phyloP scores from a whole-genome alignment of 2,329 filamentous ascomycete genomes.

The Aspergillus ochraceoroseus region DNA sequence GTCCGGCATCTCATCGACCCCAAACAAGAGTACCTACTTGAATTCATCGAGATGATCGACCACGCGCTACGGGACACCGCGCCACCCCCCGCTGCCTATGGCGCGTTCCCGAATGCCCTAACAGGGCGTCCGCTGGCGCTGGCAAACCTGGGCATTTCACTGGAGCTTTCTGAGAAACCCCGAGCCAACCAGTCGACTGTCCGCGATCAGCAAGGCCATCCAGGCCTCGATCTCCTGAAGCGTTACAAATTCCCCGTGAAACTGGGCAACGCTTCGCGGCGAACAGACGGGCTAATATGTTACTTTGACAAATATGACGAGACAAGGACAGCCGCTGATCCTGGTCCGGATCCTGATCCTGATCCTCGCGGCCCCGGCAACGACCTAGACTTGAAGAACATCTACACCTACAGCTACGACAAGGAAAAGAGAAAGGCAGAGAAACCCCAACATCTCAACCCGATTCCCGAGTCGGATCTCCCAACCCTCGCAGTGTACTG shows the following conservation, averaged over 20 bases:
- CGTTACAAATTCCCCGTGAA: conserved; percentile 1
- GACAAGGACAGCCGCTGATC: background rate
- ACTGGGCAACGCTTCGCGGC: background rate
- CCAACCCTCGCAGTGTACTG: background rate
- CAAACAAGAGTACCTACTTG: conserved; percentile 15
- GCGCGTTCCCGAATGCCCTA: conserved; percentile 22
- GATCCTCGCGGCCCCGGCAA: too few relatives aligned
- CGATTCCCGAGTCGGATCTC: background rate
- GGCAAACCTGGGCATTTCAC: conserved; percentile 26
- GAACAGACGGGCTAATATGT: background rate
- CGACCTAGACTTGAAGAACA: background rate
- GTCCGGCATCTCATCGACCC: conserved; percentile 1
- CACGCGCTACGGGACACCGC: conserved; percentile 12
- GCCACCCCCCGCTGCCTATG: conserved; percentile 22
- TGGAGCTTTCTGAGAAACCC: conserved; percentile 24
- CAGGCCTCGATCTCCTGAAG: background rate
- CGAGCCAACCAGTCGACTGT: conserved; percentile 13
- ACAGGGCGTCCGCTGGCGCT: conserved; percentile 35
- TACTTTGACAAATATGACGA: conserved; percentile 1
- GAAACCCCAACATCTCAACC: background rate
- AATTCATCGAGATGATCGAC: conserved; percentile 18
- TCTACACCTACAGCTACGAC: conserved; percentile 1
- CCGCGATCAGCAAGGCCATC: background rate
- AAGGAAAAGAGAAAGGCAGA: background rate
- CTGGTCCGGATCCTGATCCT: too few relatives aligned